Evolutionary conservation across 148 eudicot species (phyloP).

Genomic region (Cornus suecica): DNA sequence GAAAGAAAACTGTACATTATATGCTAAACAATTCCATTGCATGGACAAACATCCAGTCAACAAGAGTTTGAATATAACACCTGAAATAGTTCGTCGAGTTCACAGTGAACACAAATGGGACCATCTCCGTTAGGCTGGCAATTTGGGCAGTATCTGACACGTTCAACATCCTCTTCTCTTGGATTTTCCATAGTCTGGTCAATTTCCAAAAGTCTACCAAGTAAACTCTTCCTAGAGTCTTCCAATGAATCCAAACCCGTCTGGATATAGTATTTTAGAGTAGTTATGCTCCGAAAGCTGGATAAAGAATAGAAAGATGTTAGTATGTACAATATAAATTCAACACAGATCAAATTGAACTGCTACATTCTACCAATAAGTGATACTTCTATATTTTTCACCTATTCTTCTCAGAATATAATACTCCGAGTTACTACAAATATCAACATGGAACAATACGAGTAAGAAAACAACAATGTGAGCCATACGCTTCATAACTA

Average conservation of each 20-base stretch:
- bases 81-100: slow-evolving; percentile 82
- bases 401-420: background rate
- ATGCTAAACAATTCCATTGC: slow-evolving; percentile 4
- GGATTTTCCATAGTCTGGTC: slow-evolving; percentile 80
- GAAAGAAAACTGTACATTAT: background rate
- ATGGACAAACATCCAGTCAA: slow-evolving; percentile 1
- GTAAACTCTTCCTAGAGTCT: slow-evolving; percentile 55
- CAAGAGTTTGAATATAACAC: slow-evolving; percentile 28
- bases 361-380: background rate
- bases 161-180: slow-evolving; percentile 68
- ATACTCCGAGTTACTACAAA: background rate
- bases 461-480: background rate
- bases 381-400: background rate
- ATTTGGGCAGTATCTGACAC: slow-evolving; percentile 78
- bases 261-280: slow-evolving; percentile 67
- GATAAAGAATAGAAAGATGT: slow-evolving; percentile 12
- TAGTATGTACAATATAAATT: background rate
- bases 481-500: background rate
- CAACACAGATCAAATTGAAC: background rate
- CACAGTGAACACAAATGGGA: slow-evolving; percentile 79
- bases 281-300: slow-evolving; percentile 67
- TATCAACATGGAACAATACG: background rate
- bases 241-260: slow-evolving; percentile 75
- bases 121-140: slow-evolving; percentile 70
- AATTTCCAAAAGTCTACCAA: slow-evolving; percentile 65